phyloP scores from a whole-genome alignment of 768 basidiomycete species.

The Lactifluus volemus region DNA sequence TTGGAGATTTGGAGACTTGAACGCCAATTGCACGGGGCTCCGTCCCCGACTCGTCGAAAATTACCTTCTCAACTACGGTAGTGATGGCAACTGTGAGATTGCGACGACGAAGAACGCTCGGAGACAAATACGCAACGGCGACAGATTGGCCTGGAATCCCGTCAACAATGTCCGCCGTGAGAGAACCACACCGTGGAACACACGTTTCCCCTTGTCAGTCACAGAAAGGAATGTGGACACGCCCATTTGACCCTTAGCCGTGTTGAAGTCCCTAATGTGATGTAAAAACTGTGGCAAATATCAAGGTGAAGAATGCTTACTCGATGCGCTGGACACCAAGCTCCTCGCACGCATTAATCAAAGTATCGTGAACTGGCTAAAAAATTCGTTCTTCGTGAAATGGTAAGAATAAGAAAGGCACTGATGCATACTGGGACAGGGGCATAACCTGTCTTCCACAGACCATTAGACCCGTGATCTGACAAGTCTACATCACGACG shows the following conservation, averaged over 20 bases:
- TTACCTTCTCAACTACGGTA: constrained; percentile 7
- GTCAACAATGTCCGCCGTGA: neutral
- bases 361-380: constrained; percentile 11
- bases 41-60: constrained; percentile 9
- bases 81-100: constrained; percentile 17
- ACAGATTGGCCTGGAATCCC: constrained; percentile 5
- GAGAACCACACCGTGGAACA: neutral
- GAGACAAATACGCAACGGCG: constrained; percentile 15
- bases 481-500: constrained; percentile 1
- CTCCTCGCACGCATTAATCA: constrained; percentile 12
- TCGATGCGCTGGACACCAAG: constrained; percentile 10
- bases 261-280: constrained; percentile 15
- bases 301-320: neutral
- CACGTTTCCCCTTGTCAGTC: constrained; percentile 11
- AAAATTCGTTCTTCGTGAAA: neutral
- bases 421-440: neutral
- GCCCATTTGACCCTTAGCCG: constrained; percentile 9
- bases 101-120: constrained; percentile 24
- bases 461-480: constrained; percentile 11
- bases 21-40: constrained; percentile 16
- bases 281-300: neutral
- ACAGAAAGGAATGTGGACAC: constrained; percentile 9
- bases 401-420: neutral
- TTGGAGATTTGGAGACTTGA: constrained; percentile 6
- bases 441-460: constrained; percentile 8